Base-by-base conservation (phyloP, 1,284 basidiomycete species). In the Pascua guehoae region DNA sequence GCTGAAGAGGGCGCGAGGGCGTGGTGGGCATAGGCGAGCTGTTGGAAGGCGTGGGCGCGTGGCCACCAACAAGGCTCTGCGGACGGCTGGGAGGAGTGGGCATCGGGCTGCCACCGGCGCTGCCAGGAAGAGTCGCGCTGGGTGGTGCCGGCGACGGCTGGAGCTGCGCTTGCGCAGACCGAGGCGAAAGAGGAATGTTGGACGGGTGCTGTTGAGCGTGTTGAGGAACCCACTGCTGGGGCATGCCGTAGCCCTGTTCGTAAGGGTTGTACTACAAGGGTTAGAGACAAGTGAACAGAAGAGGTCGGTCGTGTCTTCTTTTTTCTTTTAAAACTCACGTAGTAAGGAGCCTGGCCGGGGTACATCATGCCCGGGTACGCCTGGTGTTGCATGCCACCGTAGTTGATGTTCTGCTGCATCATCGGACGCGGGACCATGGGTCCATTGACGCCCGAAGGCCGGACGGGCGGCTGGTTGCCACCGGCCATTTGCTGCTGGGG, bases 81-180 rank as follows among this genome's bases (percentile, higher is more conserved):
- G 72, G 69, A 32, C 71, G 67, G 53, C 58, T 67, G 4, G 70
- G 71, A 32, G 73, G 70, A 0, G 71, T 71, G 8, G 68, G 71
- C 41, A 60, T 60, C 5, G 73, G 71, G 57, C 72, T 72, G 40
- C 63, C 52, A 32, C 61, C 65, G 14, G 61, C 61, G 41, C 67
- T 71, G 15, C 59, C 58, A 15, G 71, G 65, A 3, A 70, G 61
- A 5, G 56, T 48, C n/a, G 67, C 61, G 11, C 63, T 50, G 11
- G 49, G 62, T 17, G 69, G 68, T 1, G 64, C 65, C 32, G 73
- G 66, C 10, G 71, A 71, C 1, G 66, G 66, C 38, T 66, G 64
- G 8, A 71, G 56, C 41, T 66, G 63, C 15, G 64, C 56, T 38
- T 66, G 69, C 24, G 58, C 60, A 12, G 56, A 57, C 18, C 69